Base-by-base conservation (phyloP, 805 yeast species). In the Aciculoconidium aculeatum region DNA sequence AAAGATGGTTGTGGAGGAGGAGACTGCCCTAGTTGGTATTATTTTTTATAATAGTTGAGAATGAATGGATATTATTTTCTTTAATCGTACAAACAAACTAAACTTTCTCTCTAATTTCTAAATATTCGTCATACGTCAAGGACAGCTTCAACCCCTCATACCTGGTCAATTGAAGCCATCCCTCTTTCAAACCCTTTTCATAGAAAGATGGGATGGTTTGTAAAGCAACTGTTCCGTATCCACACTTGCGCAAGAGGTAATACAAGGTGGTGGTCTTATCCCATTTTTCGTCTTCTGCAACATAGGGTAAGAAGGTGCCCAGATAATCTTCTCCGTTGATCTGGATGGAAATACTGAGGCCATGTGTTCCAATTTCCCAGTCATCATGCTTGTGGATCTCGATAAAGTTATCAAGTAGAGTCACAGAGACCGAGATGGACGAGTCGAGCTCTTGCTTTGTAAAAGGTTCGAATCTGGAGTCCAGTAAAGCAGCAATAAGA, bases 271-370 rank as follows among this genome's bases (percentile, higher is more conserved):
- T 78, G 11, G 61, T 57, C 44, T 81, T 71, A 40, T 69, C 70
- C 95, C 96, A 86, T 1, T 73, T 76, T 42, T 88, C 94, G 41
- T 90, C 97, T 4, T 60, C 67, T 13, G 96, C 94, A 1, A 92
- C 97, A 23, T 77, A 82, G 0, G 98, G 98, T 22, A 92, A 57
- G 42, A 86, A 92, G 0, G 97, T 92, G 0, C 96, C 86, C 28
- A 80, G 72, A 31, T 62, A 67, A 0, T 48, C 35, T 4, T 56
- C 47, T 2, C 70, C 67, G 6, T 49, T 42, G 12, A 58, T 44
- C 7, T 47, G 48, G 42, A 85, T 75, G 11, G 58, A 50, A 5
- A 87, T 69, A 32, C 75, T 67, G 11, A 92, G 70, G 0, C 98
- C 98, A 52, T 92, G 92, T 9, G 47, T 49, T 0, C 98, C 97